Base-by-base conservation (phyloP, 163 green algal genomes). In the Volvox carteri region DNA sequence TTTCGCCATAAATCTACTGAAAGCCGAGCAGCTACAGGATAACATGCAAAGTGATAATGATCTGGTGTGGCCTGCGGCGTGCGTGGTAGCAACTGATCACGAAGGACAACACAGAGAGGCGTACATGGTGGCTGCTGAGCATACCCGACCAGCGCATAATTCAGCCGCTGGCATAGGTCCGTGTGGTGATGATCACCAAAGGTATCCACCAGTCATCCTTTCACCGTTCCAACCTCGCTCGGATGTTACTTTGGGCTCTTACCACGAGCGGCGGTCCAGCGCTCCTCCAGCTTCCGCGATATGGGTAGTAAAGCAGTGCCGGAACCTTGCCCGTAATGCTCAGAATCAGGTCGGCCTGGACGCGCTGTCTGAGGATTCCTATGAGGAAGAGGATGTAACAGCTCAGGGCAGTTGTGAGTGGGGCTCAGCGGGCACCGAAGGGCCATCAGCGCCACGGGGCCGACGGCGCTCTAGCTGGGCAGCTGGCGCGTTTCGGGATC, bases 401-500 rank as follows among this genome's bases (percentile, higher is more conserved):
- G 33, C 18, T 77, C 28, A 52, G 33, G 70, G 18, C 44, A 39
- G 70, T 21, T 21, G 70, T 41, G 18, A 35, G 19, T 46, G 33
- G 6, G 67, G 67, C 19, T 14, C 70, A 37, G 39, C 35, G 70
- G 28, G 41, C 67, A 35, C 70, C 70, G 16, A 2, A 18, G 41
- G 70, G 41, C 2, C n/a, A 9, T 2, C 37, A 4, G 60, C 42
- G 21, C 42, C 72, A 19, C 35, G 35, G 18, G 39, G 35, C 46
- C 81, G 81, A 50, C 65, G 81, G 19, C 81, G 65, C 0, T 87
- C 65, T 2, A 80, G 65, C 21, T 87, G 81, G 81, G 46, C 81
- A 3, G 60, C 46, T 16, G 79, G 79, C 3, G 33, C 39, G 25
- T 74, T 67, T 28, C 39, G 14, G 39, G 12, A 1, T 56, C 18